Percentiles rank a stretch among this genome's conserved stretches.
Conservation (phyloP, 2,329 filamentous ascomycete species). For the Hypomyces perniciosus region DNA sequence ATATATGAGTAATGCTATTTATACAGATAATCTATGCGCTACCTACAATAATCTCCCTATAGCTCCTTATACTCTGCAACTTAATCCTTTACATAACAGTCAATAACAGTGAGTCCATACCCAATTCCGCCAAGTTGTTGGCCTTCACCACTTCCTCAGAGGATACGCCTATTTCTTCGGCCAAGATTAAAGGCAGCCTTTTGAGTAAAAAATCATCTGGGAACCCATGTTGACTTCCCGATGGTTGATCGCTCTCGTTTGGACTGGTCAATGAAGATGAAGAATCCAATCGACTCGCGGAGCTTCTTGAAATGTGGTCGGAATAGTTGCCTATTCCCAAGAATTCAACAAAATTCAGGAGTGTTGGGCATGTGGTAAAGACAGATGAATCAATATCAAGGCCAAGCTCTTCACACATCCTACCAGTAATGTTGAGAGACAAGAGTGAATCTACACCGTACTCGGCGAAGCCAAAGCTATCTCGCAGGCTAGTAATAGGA, state of each 20-base stretch:
- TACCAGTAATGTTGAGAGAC: slow-evolving; percentile 9
- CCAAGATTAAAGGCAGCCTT: slow-evolving; percentile 3
- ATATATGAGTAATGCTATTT: too few relatives aligned
- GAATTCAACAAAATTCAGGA: slow-evolving; percentile 1
- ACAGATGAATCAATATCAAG: slow-evolving; percentile 4
- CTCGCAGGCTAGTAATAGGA: slow-evolving; percentile 45
- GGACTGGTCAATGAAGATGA: slow-evolving; percentile 1
- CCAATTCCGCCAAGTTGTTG: slow-evolving; percentile 49
- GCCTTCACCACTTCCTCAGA: slow-evolving; percentile 24
- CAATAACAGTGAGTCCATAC: slow-evolving; percentile 56
- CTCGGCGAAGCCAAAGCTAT: slow-evolving; percentile 21
- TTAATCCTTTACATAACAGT: too few relatives aligned
- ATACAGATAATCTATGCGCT: too few relatives aligned
- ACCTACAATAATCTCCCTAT: too few relatives aligned
- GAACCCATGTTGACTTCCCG: neutral
- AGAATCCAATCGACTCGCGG: neutral
- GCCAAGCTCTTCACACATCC: slow-evolving; percentile 13
- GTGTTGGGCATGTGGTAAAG: slow-evolving; percentile 1
- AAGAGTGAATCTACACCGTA: slow-evolving; percentile 10
- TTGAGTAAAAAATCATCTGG: neutral
- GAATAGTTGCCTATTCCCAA: neutral
- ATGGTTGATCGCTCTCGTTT: neutral
- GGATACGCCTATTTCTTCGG: slow-evolving; percentile 12
- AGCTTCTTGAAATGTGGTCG: neutral
- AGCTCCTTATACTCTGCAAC: too few relatives aligned